A percentile compares a stretch with the other conserved stretches of the same genome.
Conservation (phyloP, 176 grass and related monocot species). For the Hordeum marinum region DNA sequence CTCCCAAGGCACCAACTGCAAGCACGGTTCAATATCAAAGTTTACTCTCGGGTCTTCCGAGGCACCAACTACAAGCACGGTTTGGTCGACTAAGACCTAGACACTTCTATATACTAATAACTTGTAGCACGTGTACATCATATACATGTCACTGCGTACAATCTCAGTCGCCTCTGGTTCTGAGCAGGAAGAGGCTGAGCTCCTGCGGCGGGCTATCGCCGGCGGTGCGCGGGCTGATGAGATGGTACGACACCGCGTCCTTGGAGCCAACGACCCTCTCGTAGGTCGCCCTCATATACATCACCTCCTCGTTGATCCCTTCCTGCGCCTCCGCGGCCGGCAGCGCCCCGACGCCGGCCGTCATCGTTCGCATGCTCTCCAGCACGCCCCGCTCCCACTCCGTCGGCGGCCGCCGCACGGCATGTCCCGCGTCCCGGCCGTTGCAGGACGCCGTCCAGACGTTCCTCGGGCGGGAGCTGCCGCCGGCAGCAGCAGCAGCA, state of each 20-base stretch:
- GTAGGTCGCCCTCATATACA: slow-evolving; percentile 58
- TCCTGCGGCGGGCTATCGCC: slow-evolving; percentile 43
- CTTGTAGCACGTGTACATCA: background rate
- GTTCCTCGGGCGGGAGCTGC: background rate
- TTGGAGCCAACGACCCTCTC: slow-evolving; percentile 47
- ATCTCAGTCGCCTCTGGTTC: slow-evolving; percentile 27
- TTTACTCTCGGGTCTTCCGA: too few species aligned
- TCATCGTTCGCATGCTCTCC: slow-evolving; percentile 41
- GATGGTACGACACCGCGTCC: slow-evolving; percentile 57
- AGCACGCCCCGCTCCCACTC: slow-evolving; percentile 32
- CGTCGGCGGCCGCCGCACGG: slow-evolving; percentile 28
- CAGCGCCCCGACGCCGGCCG: slow-evolving; percentile 41
- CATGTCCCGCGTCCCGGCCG: slow-evolving; percentile 40
- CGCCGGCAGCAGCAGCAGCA: background rate
- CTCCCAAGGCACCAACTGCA: too few species aligned
- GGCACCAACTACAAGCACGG: background rate
- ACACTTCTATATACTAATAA: background rate
- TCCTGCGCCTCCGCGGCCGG: background rate
- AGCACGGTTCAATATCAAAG: background rate
- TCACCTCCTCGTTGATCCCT: slow-evolving; percentile 15
- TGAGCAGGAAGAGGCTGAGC: slow-evolving; percentile 54
- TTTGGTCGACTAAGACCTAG: too few species aligned
- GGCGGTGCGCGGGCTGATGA: slow-evolving; percentile 26
- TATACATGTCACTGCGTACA: background rate
- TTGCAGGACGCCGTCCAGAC: slow-evolving; percentile 51